A percentile compares a stretch with the other conserved stretches of the same genome.
phyloP scores from a whole-genome alignment of 768 basidiomycete species.

The Pisolithus tinctorius region DNA sequence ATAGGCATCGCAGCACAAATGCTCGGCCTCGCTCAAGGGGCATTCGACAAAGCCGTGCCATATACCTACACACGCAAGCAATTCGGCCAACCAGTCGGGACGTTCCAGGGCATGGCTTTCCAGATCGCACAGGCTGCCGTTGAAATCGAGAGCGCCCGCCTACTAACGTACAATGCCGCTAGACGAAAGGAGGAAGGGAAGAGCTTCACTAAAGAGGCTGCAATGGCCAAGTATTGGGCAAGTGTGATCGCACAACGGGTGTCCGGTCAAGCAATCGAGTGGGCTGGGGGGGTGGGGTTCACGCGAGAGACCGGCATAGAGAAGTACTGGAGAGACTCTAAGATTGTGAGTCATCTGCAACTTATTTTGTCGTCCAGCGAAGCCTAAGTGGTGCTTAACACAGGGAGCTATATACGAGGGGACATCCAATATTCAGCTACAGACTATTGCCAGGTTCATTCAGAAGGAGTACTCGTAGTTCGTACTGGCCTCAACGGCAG shows the following conservation, averaged over 20 bases:
- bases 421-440: constrained; percentile 96
- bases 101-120: constrained; percentile 94
- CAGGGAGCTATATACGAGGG: constrained; percentile 91
- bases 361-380: background rate
- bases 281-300: constrained; percentile 91
- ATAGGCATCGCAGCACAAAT: constrained; percentile 99
- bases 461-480: constrained; percentile 74
- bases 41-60: constrained; percentile 91
- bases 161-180: constrained; percentile 96
- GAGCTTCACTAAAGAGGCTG: constrained; percentile 86
- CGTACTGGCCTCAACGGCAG: background rate
- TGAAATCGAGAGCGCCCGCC: constrained; percentile 83
- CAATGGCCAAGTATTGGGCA: constrained; percentile 95
- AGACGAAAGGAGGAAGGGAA: constrained; percentile 88
- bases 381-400: constrained; percentile 4
- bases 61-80: constrained; percentile 93
- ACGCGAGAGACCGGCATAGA: constrained; percentile 93
- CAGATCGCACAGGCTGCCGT: constrained; percentile 88
- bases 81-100: constrained; percentile 90
- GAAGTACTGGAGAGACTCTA: constrained; percentile 95
- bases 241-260: constrained; percentile 87
- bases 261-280: constrained; percentile 87
- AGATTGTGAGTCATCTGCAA: constrained; percentile 60
- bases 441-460: constrained; percentile 90
- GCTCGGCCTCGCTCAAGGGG: constrained; percentile 96